Base-by-base conservation (phyloP, 2,329 filamentous ascomycete genomes). In the Aspergillus tanneri region DNA sequence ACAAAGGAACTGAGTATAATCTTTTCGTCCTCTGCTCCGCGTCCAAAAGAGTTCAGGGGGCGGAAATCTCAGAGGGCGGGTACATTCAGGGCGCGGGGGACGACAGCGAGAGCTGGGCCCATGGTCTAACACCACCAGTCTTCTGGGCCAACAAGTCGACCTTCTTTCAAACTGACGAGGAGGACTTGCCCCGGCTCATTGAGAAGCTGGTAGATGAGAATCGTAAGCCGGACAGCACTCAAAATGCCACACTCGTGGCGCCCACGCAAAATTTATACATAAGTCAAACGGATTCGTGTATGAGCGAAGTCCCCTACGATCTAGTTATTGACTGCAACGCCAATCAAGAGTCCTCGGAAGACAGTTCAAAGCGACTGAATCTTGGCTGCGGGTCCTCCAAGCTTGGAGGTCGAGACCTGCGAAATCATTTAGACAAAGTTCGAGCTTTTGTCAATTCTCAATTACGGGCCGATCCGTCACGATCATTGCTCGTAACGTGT, bases 71-170 rank as follows among this genome's bases (percentile, higher is more conserved):
- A 22, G 84, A 86, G 62, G 81, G 80, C 3, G 85, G 84, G 5
- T 99, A 99, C 64, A 86, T 99, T 50, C 93, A 97, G 70, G 93
- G 93, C 42, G 92, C 92, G 0, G 93, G 87, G 2, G 93, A 99
- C 68, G 93, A 99, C 66, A 89, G 87, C 10, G 93, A 99, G 74
- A 89, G 88, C 58, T 99, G 93, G 93, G 86, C 90, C 1, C 74
- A 81, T 44, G 90, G 89, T 0, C 78, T 97, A 12, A 93, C 88
- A 0, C 83, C 92, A 0, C 66, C 74, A 0, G 54, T 92, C 0
- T 99, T 96, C 70, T 99, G 93, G 93, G 69, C 69, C 2, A 76
- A 96, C 58, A 74, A 73, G 34, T 73, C 80, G 0, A 30, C 63
- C 5, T 73, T 97, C 9, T 72, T 95, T 16, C 67, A 67, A 0